Conservation (phyloP, 169 alveolate genomes). For the Plasmodium blacklocki region DNA sequence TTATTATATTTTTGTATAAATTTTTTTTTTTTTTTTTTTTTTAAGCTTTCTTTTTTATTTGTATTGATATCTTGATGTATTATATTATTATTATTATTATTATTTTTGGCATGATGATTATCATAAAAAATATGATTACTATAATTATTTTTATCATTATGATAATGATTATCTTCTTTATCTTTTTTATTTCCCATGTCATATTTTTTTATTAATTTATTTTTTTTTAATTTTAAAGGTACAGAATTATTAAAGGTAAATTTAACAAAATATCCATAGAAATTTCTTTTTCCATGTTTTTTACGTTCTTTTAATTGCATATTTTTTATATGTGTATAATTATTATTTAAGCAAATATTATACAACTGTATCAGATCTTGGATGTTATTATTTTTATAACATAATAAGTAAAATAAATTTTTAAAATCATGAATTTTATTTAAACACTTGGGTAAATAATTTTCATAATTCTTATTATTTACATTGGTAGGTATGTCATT, state of each 20-base stretch:
- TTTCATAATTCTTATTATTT: background rate
- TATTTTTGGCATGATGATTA: too few species aligned
- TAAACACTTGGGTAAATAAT: conserved; percentile 6
- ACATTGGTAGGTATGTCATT: background rate
- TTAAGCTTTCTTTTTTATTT: too few species aligned
- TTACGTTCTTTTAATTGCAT: conserved; percentile 3
- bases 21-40: background rate
- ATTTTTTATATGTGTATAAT: conserved; percentile 19
- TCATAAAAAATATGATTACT: too few species aligned
- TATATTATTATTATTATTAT: too few species aligned
- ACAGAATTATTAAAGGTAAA: conserved; percentile 53
- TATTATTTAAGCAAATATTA: conserved; percentile 17
- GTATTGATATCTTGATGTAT: too few species aligned
- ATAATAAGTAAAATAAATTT: conserved; percentile 39
- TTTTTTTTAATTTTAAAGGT: conserved; percentile 48
- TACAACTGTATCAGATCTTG: conserved; percentile 29
- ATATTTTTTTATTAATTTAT: background rate
- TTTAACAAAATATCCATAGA: conserved; percentile 56
- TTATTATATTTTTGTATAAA: background rate
- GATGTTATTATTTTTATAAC: conserved; percentile 27
- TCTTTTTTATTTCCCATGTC: background rate
- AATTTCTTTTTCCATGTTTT: conserved; percentile 24
- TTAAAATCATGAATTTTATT: conserved; percentile 45
- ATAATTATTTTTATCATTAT: background rate
- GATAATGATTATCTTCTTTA: background rate